Evolutionary conservation across 2,329 filamentous ascomycete genomes (phyloP), one percentile per base, ranked within the genome.

Genomic region (Venturia carpophila): DNA sequence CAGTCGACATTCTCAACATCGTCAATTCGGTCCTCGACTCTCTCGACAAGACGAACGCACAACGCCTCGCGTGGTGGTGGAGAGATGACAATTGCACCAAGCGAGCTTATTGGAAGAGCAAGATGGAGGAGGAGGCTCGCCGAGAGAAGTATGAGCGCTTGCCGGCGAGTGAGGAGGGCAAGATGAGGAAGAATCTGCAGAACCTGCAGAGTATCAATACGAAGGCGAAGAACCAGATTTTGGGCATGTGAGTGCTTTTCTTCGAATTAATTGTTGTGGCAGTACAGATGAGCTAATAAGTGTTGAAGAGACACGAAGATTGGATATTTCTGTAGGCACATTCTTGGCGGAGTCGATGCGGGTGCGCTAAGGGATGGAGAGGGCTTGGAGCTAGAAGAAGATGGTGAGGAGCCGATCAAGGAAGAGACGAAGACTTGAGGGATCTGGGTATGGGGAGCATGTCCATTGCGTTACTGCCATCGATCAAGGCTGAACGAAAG

Each of bases 121-220:
- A 58, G 19, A 58, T 58, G 15, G 49, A 56, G n/a, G 39, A 61
- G 60, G 42, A 61, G 37, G 60, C 60, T 5, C 60, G 37, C 13
- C 30, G 37, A 19, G 60, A 27, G 60, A 45, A 27, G 60, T 61
- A 61, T 27, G 42, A 61, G n/a, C 30, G 37, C 19, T 27, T 34
- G 37, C 21, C 24, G 17, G 60, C 39, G 9, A 41, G 37, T 17
- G 60, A 61, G 24, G 60, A 42, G 21, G 60, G 42, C 15, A 45
- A 42, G 39, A 41, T 42, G 30, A 41, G 60, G 60, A 61, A 42
- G 39, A 34, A 34, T 19, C 27, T 42, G 60, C 37, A 61, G 37
- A 17, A 5, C 15, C 17, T 61, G 60, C 60, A 61, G 10, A 45
- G 39, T 27, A 61, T 61, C n/a, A 61, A 61, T n/a, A 61, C 60